Conservation (phyloP, 441 rosid species). For the Pelargonium cotyledonis region DNA sequence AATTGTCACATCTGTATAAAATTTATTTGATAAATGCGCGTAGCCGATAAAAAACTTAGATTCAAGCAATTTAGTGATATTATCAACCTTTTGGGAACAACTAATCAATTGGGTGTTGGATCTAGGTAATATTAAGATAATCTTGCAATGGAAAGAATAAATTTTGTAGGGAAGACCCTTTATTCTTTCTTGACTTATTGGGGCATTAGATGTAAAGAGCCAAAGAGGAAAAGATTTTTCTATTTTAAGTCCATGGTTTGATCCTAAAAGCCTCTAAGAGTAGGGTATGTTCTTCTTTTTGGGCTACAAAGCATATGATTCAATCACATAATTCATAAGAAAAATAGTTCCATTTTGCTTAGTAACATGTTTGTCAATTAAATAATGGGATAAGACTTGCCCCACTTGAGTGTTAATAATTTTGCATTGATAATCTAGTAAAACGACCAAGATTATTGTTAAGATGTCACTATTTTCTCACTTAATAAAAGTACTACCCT, state of each 20-base stretch:
- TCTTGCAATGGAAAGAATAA: constrained; percentile 1
- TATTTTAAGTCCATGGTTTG: constrained; percentile 1
- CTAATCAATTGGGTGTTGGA: neutral
- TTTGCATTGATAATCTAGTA: constrained; percentile 8
- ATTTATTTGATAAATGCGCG: too few relatives aligned
- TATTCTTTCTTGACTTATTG: constrained; percentile 20
- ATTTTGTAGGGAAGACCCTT: neutral
- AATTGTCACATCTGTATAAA: too few relatives aligned
- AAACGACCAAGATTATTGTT: neutral
- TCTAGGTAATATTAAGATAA: neutral
- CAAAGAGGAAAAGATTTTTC: constrained; percentile 19
- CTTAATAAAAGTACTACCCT: too few relatives aligned
- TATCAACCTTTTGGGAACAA: neutral
- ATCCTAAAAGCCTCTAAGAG: constrained; percentile 11
- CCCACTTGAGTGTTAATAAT: neutral
- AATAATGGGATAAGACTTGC: neutral
- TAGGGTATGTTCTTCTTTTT: constrained; percentile 14
- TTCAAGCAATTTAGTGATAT: neutral
- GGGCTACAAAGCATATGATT: constrained; percentile 16
- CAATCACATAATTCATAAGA: constrained; percentile 3
- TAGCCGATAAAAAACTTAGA: too few relatives aligned
- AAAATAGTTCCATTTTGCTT: constrained; percentile 7
- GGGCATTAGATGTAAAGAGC: constrained; percentile 30
- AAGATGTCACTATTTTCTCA: too few relatives aligned
- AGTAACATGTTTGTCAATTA: constrained; percentile 1